phyloP scores from a whole-genome alignment of 257 asterid genomes.

The Linderniella brevidens region DNA sequence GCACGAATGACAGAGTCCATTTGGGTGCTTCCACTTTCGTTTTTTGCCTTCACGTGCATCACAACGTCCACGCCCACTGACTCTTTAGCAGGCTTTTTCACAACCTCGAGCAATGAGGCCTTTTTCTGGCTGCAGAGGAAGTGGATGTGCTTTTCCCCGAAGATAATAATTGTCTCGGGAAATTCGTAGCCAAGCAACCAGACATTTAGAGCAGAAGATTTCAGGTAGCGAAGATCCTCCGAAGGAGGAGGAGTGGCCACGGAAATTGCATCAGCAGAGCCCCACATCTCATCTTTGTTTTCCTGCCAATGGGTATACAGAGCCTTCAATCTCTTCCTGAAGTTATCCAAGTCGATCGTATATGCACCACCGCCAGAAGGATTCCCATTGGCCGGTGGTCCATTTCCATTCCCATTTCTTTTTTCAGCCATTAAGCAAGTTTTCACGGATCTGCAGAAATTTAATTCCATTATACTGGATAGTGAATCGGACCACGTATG shows the following conservation, averaged over 20 bases:
- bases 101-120: slow-evolving; percentile 33
- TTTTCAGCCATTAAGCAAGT: slow-evolving; percentile 22
- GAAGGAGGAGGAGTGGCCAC: slow-evolving; percentile 56
- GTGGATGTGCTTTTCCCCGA: slow-evolving; percentile 29
- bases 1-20: slow-evolving; percentile 30
- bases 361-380: slow-evolving; percentile 21
- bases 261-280: slow-evolving; percentile 31
- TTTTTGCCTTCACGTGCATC: slow-evolving; percentile 37
- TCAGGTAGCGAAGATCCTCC: slow-evolving; percentile 52
- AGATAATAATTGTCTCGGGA: slow-evolving; percentile 63
- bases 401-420: slow-evolving; percentile 13
- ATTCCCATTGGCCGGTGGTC: slow-evolving; percentile 21
- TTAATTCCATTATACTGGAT: no score
- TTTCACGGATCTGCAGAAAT: slow-evolving; percentile 9
- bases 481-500: no score
- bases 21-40: slow-evolving; percentile 28
- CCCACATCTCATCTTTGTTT: slow-evolving; percentile 35
- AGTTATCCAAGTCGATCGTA: slow-evolving; percentile 28
- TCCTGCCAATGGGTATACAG: slow-evolving; percentile 42
- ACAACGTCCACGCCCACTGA: slow-evolving; percentile 22
- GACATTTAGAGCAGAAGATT: slow-evolving; percentile 44
- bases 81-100: slow-evolving; percentile 33
- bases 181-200: slow-evolving; percentile 71
- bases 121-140: slow-evolving; percentile 49
- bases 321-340: slow-evolving; percentile 27